Conservation (phyloP, 176 grass and related monocot species). For the Rhynchospora breviuscula region DNA sequence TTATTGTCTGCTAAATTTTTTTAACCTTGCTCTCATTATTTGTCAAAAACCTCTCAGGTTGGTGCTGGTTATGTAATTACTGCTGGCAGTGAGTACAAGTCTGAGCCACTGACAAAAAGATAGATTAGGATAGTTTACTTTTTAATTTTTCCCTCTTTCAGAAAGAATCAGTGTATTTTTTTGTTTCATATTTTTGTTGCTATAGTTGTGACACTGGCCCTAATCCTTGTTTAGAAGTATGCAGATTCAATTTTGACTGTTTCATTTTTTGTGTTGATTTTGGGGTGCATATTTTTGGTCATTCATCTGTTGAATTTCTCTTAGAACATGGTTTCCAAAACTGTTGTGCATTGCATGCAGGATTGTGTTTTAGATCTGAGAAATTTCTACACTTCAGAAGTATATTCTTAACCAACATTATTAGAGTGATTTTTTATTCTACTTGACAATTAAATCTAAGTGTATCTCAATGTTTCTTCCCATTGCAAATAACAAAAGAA, state of each 20-base stretch:
- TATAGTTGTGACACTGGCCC: not conserved
- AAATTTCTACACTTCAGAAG: not conserved
- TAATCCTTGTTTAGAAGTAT: not conserved
- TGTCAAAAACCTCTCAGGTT: constrained; percentile 42
- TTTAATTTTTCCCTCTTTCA: constrained; percentile 21
- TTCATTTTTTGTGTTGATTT: constrained; percentile 5
- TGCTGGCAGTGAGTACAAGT: constrained; percentile 73
- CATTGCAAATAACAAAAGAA: not conserved
- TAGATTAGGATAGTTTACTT: constrained; percentile 26
- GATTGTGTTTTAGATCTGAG: not conserved
- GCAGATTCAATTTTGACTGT: not conserved
- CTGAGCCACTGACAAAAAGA: constrained; percentile 70
- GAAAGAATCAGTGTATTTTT: not conserved
- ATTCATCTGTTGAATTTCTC: not conserved
- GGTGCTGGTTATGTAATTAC: constrained; percentile 81
- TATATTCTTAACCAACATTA: not conserved
- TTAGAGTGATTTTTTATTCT: not conserved
- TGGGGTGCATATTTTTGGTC: not conserved
- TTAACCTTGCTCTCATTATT: constrained; percentile 3
- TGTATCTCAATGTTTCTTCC: not conserved
- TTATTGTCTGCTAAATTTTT: not conserved
- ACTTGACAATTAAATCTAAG: not conserved
- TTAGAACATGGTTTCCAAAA: not conserved
- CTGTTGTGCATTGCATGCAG: not conserved
- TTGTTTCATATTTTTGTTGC: constrained; percentile 1